These are phyloP conservation scores for Tricholoma bakamatsutake DNA, from an alignment of 768 basidiomycete genomes.

Conservation along the genomic window DNA sequence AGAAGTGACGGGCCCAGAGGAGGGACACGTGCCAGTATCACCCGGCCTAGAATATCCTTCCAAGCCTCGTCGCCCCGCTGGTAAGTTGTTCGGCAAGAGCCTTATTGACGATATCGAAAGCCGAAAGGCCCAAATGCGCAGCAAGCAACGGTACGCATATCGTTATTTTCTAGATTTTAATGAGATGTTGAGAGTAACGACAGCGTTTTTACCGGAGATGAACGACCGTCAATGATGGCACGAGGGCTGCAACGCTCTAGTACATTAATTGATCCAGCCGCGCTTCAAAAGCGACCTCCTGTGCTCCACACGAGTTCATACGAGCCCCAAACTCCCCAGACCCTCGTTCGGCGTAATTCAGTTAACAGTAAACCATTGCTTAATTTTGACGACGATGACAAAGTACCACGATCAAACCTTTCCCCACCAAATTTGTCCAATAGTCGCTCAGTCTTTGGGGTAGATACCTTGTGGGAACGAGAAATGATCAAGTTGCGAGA, in stretches of 20 bases:
- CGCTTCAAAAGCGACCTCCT: constrained; percentile 44
- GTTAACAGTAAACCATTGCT: constrained; percentile 58
- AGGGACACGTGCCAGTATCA: constrained; percentile 19
- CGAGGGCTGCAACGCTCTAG: constrained; percentile 51
- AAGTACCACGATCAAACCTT: constrained; percentile 20
- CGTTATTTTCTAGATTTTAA: background rate
- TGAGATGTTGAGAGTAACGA: background rate
- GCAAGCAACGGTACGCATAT: constrained; percentile 66
- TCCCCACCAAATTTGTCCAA: constrained; percentile 26
- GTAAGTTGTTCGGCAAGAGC: constrained; percentile 82
- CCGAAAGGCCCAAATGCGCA: constrained; percentile 77
- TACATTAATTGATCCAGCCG: constrained; percentile 70
- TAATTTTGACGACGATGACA: constrained; percentile 52
- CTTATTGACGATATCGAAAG: constrained; percentile 86
- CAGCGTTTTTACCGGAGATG: constrained; percentile 85
- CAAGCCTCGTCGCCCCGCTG: constrained; percentile 52
- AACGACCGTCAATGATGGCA: constrained; percentile 91
- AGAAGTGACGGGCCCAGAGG: constrained; percentile 33
- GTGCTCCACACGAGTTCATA: constrained; percentile 41
- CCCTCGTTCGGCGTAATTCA: constrained; percentile 44
- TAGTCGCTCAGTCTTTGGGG: constrained; percentile 84
- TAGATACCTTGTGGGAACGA: constrained; percentile 88
- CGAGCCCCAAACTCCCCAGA: constrained; percentile 30
- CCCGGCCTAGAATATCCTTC: constrained; percentile 22
- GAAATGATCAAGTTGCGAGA: constrained; percentile 77